These are phyloP conservation scores for Chrysochromulina parva DNA, from an alignment of 78 protist species.

Conservation along the genomic window DNA sequence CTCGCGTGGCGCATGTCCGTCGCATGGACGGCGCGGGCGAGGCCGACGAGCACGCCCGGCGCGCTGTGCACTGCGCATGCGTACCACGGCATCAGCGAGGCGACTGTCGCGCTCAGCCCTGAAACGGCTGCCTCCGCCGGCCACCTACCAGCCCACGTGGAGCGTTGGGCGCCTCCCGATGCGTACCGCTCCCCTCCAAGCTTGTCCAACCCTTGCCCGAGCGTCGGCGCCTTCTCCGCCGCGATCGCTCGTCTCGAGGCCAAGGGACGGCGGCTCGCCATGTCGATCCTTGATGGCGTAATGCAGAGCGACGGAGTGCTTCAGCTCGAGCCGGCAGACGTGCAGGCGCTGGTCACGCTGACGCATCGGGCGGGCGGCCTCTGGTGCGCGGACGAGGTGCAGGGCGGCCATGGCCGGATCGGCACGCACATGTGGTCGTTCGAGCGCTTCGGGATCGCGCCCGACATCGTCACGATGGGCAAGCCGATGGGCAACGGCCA, in stretches of 20 bases:
- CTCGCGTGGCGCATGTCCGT: constrained; percentile 79
- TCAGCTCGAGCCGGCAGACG: constrained; percentile 47
- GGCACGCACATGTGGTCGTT: constrained; percentile 76
- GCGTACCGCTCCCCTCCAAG: background rate
- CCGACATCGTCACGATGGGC: constrained; percentile 77
- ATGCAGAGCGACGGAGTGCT: constrained; percentile 66
- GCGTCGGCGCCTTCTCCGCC: background rate
- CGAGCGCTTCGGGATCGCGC: constrained; percentile 43
- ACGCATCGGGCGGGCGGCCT: constrained; percentile 69
- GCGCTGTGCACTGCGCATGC: constrained; percentile 43
- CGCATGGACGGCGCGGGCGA: constrained; percentile 35
- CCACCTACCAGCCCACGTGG: background rate
- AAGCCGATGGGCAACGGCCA: constrained; percentile 82
- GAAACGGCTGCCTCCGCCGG: background rate
- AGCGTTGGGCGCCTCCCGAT: background rate
- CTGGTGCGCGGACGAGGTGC: constrained; percentile 86
- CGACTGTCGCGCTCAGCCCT: background rate
- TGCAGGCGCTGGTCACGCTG: constrained; percentile 16
- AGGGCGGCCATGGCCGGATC: constrained; percentile 73
- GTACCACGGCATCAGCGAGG: constrained; percentile 74
- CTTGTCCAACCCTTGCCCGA: background rate
- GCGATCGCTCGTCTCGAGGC: background rate
- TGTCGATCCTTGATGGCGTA: background rate
- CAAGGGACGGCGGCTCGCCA: background rate
- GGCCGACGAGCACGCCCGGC: background rate